Evolutionary conservation across 2,329 filamentous ascomycete genomes (phyloP), one percentile per base, ranked within the genome.

Genomic region (Tympanopsis confertula): DNA sequence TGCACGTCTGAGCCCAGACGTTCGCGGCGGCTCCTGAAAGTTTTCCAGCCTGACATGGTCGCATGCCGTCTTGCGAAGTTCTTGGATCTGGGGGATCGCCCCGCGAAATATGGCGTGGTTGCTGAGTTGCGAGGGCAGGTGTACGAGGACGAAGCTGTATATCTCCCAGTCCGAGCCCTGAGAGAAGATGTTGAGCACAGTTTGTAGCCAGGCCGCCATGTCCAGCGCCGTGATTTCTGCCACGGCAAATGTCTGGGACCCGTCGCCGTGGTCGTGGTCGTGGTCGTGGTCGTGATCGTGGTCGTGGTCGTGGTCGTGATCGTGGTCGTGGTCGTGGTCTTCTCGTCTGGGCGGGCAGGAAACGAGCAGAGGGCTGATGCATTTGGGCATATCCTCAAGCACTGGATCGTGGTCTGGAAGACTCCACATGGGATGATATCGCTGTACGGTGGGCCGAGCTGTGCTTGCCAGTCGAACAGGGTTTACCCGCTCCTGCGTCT

Each of bases 91-190:
- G 3, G 75, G 68, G 26, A 85, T 76, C 4, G 85, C 77, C 38
- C 72, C 78, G 42, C 69, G 71, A 54, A 95, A 95, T 13, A 96
- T 67, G 12, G 85, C 80, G 51, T 91, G 86, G 48, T 98, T 98
- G 55, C 81, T 84, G 17, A 98, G 68, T 50, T 96, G 89, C 19
- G 85, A 82, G 1, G 86, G 84, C 7, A 95, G 64, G 55, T 94
- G 85, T 4, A 86, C 83, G 20, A 98, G 66, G 14, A 89, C 73
- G 53, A 89, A 95, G 57, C 86, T 89, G 64, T 94, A 94, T 2
- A 94, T 66, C 53, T 96, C 87, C 88, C 89, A 96, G 43, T 91
- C 81, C 35, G 76, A 74, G 29, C 81, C 82, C 39, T 78, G 71
- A 45, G 82, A 76, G 32, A 94, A 62, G n/a, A 91, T 62, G n/a